A percentile compares a stretch with the other conserved stretches of the same genome.
Conservation (phyloP, 805 yeast genomes). For the Metschnikowia cubensis region DNA sequence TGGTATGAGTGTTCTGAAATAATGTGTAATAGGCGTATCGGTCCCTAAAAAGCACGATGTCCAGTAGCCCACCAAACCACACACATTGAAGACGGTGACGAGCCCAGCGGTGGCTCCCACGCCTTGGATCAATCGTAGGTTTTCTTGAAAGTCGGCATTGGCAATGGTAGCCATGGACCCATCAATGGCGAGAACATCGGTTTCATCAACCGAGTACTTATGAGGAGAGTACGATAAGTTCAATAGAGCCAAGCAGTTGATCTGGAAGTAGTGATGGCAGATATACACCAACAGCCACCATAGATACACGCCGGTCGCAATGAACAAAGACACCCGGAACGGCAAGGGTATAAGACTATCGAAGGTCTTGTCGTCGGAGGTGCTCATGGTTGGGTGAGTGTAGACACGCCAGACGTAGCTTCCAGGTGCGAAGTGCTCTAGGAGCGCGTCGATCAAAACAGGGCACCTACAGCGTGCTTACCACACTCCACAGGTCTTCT, state of each 20-base stretch:
- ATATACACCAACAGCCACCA: conserved; percentile 49
- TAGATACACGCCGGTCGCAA: conserved; percentile 48
- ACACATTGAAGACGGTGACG: conserved; percentile 21
- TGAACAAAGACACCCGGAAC: conserved; percentile 44
- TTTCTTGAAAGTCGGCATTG: conserved; percentile 30
- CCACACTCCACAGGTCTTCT: background rate
- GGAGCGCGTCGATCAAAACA: background rate
- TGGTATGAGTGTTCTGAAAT: background rate
- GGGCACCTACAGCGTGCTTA: background rate
- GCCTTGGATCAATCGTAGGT: conserved; percentile 28
- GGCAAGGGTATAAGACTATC: conserved; percentile 36
- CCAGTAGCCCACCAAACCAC: conserved; percentile 19
- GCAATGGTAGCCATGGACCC: conserved; percentile 34
- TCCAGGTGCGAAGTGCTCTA: background rate
- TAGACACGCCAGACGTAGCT: background rate
- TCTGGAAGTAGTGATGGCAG: conserved; percentile 30
- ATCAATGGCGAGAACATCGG: conserved; percentile 19
- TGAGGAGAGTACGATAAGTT: conserved; percentile 39
- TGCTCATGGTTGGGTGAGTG: background rate
- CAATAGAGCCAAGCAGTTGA: conserved; percentile 45
- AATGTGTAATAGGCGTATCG: background rate
- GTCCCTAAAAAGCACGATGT: conserved; percentile 1
- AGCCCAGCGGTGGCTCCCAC: conserved; percentile 30
- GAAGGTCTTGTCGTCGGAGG: conserved; percentile 13
- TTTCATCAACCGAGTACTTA: conserved; percentile 25